A percentile compares a stretch with the other conserved stretches of the same genome.
phyloP scores from a whole-genome alignment of 225 moss, liverwort and hornwort species.

The Sphagnum tenellum region DNA sequence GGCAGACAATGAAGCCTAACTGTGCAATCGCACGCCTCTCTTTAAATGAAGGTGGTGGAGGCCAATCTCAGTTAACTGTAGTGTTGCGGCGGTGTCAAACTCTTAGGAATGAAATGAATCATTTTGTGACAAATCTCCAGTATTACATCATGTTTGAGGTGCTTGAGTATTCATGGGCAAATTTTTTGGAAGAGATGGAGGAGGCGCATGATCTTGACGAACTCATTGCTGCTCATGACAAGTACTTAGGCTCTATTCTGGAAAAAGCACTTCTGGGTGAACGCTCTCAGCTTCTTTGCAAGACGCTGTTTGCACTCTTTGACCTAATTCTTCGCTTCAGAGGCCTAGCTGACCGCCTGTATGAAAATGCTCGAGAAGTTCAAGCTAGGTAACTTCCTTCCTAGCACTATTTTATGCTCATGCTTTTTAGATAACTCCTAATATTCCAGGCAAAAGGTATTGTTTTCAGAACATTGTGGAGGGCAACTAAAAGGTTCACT shows the following conservation, averaged over 20 bases:
- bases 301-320: conserved; percentile 88
- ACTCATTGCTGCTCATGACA: conserved; percentile 91
- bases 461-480: too few species aligned
- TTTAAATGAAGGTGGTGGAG: conserved; percentile 73
- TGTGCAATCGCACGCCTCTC: conserved; percentile 82
- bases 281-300: conserved; percentile 92
- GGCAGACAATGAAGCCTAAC: conserved; percentile 99
- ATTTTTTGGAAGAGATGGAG: conserved; percentile 98
- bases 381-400: conserved; percentile 54
- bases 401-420: too few species aligned
- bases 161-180: conserved; percentile 95
- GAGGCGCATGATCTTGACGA: conserved; percentile 93
- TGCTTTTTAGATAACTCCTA: too few species aligned
- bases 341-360: conserved; percentile 89
- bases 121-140: conserved; percentile 96
- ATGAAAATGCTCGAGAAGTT: conserved; percentile 92
- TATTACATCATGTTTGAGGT: conserved; percentile 99
- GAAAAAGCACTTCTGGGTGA: conserved; percentile 94
- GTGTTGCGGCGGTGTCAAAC: conserved; percentile 97
- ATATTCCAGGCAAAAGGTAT: too few species aligned
- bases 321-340: conserved; percentile 96
- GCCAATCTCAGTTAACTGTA: conserved; percentile 77
- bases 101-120: conserved; percentile 97
- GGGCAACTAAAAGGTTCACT: too few species aligned
- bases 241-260: conserved; percentile 88